phyloP scores from a whole-genome alignment of 345 rosid genomes.

The Camelina neglecta region DNA sequence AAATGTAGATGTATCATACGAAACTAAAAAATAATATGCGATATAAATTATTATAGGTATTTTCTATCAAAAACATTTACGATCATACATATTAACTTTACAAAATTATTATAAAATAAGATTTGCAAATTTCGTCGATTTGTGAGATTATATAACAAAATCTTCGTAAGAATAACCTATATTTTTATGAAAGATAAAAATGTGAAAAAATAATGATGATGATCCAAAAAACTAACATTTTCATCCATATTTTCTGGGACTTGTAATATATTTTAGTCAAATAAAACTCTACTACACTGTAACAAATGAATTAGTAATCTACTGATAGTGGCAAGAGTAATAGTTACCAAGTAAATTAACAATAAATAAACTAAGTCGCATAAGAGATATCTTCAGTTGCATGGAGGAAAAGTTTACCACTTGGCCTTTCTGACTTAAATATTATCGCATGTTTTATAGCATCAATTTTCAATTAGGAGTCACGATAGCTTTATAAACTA shows the following conservation, averaged over 20 bases:
- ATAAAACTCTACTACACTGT: background rate
- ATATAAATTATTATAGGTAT: too few relatives aligned
- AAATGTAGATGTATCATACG: too few relatives aligned
- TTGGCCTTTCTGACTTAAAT: background rate
- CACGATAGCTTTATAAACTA: background rate
- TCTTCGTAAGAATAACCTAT: too few relatives aligned
- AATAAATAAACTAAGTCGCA: background rate
- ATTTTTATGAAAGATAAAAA: too few relatives aligned
- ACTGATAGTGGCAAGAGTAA: background rate
- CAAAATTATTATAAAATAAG: too few relatives aligned
- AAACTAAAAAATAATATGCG: too few relatives aligned
- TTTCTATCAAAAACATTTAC: too few relatives aligned
- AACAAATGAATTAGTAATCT: background rate
- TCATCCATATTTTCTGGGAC: background rate
- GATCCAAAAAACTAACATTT: too few relatives aligned
- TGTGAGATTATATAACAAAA: too few relatives aligned
- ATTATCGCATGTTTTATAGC: background rate
- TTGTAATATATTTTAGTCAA: background rate
- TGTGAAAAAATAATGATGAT: too few relatives aligned
- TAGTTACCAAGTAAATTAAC: background rate
- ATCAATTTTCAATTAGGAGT: background rate
- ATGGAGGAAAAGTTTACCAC: background rate
- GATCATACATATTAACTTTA: too few relatives aligned
- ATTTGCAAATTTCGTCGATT: too few relatives aligned
- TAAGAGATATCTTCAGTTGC: constrained; percentile 3